A percentile compares a stretch with the other conserved stretches of the same genome.
Conservation (phyloP, 2,329 filamentous ascomycete species). For the Botrytis sinoallii region DNA sequence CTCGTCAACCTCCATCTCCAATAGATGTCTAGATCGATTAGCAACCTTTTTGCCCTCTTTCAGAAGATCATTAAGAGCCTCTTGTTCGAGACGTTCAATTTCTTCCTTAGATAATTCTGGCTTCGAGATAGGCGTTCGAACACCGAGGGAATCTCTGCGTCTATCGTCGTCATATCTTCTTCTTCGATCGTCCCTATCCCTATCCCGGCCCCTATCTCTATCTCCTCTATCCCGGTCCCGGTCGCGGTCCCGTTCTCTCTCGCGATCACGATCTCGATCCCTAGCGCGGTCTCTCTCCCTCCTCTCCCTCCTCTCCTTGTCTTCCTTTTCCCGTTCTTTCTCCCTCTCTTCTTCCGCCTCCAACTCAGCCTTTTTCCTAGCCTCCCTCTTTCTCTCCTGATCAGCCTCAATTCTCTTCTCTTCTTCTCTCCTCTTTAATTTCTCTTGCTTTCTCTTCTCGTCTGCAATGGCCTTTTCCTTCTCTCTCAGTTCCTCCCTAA, state of each 20-base stretch:
- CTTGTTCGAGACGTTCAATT: conserved; percentile 36
- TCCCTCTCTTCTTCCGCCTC: conserved; percentile 30
- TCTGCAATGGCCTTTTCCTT: conserved; percentile 58
- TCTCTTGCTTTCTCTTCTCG: conserved; percentile 57
- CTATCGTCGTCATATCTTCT: conserved; percentile 30
- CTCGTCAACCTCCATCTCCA: conserved; percentile 38
- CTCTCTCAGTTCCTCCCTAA: conserved; percentile 57
- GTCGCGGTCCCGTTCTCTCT: conserved; percentile 24
- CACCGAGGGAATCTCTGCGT: conserved; percentile 24
- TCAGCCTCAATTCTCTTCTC: conserved; percentile 46
- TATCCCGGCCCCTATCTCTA: conserved; percentile 26
- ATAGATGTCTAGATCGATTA: conserved; percentile 35
- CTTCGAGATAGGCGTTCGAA: conserved; percentile 24
- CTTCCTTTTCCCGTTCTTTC: conserved; percentile 38
- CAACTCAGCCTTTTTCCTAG: conserved; percentile 32
- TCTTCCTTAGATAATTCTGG: conserved; percentile 37
- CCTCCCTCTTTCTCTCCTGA: conserved; percentile 43
- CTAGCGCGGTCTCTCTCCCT: conserved; percentile 29
- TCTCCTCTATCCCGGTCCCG: conserved; percentile 34
- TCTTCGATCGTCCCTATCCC: conserved; percentile 32
- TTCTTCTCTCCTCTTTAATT: conserved; percentile 49
- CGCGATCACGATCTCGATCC: conserved; percentile 35
- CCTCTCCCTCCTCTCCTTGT: conserved; percentile 32
- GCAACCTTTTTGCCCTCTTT: conserved; percentile 36
- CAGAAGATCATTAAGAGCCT: conserved; percentile 38